Evolutionary conservation across 192 early-diverging fungal species (phyloP).

Genomic region (Mortierella alpina): DNA sequence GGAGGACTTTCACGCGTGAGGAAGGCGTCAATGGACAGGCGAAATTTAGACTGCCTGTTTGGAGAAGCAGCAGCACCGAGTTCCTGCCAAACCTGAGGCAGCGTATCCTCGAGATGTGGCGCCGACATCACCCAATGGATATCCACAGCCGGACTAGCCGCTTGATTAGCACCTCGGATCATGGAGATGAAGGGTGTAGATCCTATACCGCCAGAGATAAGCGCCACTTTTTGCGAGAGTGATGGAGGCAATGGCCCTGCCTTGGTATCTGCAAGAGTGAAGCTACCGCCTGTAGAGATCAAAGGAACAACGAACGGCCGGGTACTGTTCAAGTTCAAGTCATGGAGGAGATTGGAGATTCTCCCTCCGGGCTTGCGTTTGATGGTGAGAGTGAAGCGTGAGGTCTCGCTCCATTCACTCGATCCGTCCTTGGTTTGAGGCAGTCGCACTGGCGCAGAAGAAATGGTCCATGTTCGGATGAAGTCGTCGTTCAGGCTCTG

Average conservation of each 20-base stretch:
- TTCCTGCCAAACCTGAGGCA: constrained; percentile 20
- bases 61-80: not conserved
- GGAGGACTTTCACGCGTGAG: constrained; percentile 7
- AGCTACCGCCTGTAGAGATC: constrained; percentile 24
- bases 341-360: constrained; percentile 32
- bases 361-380: constrained; percentile 32
- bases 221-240: not conserved
- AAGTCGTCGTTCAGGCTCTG: constrained; percentile 48
- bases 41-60: not conserved
- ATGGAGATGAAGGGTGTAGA: constrained; percentile 46
- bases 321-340: not conserved
- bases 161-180: constrained; percentile 25
- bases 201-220: constrained; percentile 47
- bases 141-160: not conserved
- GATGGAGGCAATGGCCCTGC: not conserved
- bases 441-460: constrained; percentile 9
- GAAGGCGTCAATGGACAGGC: constrained; percentile 13
- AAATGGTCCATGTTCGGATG: constrained; percentile 49
- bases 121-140: constrained; percentile 38
- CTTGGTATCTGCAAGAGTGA: constrained; percentile 10
- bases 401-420: constrained; percentile 2
- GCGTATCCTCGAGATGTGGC: constrained; percentile 5
- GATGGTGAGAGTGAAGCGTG: constrained; percentile 29
- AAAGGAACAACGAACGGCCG: constrained; percentile 17
- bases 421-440: not conserved